Evolutionary conservation across 306 rosid species (phyloP), one percentile per base, ranked within the genome.

Genomic region (Sphenostylis stenocarpa): DNA sequence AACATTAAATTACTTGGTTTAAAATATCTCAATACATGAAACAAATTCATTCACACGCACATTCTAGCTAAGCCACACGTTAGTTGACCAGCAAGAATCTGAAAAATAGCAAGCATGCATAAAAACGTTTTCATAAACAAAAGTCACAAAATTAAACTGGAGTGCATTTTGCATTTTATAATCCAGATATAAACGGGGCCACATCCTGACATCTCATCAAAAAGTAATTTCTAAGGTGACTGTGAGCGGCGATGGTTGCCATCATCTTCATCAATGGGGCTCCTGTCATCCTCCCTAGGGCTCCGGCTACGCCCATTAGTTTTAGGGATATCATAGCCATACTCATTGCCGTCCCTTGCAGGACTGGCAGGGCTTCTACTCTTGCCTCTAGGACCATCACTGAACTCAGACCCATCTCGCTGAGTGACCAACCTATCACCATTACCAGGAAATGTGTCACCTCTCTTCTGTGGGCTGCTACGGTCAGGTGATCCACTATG

Each of bases 351-450:
- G 26, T 86, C 89, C 73, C 85, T 81, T n/a, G 77, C 77, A 8
- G 93, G 91, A 75, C 90, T 85, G 8, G 63, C 80, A 11, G 93
- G 92, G 73, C 93, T 85, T 81, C 85, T 64, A 38, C 89, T 88
- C 82, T 36, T 84, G 4, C 39, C 81, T 81, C 85, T 88, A 24
- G 91, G 82, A 53, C 87, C 90, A 48, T 82, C 89, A 12, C 88
- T 82, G 68, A 75, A 85, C 60, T 82, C 88, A 43, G 89, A 89
- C 6, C 89, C 91, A 29, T 90, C 92, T 72, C 62, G 88, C 51
- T 3, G 72, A 6, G 60, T 24, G 31, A 31, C 77, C 67, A 70
- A 12, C 80, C 88, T 75, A 14, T 81, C 88, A 11, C 80, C 88
- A 74, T 88, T 81, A 31, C 70, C 84, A 15, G 93, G 90, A 39